These are phyloP conservation scores for Populus nigra DNA, from an alignment of 345 rosid species.

Conservation along the genomic window DNA sequence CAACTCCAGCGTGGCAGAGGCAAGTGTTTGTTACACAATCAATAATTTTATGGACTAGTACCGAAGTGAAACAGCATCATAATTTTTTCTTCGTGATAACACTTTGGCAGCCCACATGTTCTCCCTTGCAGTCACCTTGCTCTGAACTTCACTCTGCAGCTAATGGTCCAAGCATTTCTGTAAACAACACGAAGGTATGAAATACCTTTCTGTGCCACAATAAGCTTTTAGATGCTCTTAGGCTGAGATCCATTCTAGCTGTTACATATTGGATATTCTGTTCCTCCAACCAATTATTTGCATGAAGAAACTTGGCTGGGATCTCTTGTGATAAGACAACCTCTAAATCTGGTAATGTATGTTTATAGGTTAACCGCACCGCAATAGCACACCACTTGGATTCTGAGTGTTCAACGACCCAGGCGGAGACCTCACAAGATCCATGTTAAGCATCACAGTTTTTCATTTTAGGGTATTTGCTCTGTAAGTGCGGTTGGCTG, in stretches of 20 bases:
- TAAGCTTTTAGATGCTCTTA: background rate
- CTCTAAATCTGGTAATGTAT: background rate
- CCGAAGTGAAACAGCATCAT: background rate
- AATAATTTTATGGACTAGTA: background rate
- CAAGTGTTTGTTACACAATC: conserved; percentile 27
- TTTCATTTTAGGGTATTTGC: conserved; percentile 8
- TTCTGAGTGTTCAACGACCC: conserved; percentile 57
- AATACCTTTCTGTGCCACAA: background rate
- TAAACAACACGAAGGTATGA: conserved; percentile 32
- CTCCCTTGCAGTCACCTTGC: conserved; percentile 32
- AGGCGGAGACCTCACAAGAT: conserved; percentile 25
- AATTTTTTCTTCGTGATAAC: background rate
- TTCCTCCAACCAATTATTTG: background rate
- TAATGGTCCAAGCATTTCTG: conserved; percentile 26
- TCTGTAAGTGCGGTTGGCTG: background rate
- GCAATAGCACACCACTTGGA: conserved; percentile 30
- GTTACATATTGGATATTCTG: background rate
- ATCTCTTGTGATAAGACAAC: background rate
- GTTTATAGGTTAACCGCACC: conserved; percentile 33
- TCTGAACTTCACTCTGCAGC: conserved; percentile 33
- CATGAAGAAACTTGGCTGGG: background rate
- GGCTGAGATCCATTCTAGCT: background rate
- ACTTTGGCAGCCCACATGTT: conserved; percentile 22
- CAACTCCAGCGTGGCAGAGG: conserved; percentile 37
- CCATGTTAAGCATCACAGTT: conserved; percentile 19